Conservation (phyloP, 306 rosid genomes). For the Acacia crassicarpa region DNA sequence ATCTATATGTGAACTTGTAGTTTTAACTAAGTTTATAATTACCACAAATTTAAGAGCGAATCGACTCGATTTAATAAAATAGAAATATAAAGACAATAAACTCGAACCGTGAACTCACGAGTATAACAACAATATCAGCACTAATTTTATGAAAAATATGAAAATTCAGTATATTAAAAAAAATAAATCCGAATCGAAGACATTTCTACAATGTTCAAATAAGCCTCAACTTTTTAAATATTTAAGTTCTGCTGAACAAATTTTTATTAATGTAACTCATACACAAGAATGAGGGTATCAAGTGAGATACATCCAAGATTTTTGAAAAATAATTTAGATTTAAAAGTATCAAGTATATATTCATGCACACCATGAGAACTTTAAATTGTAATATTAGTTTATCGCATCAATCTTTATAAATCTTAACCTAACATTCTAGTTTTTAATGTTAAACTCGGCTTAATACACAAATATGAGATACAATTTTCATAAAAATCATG, state of each 20-base stretch:
- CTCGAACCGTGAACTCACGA: fast-evolving
- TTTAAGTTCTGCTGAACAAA: neutral
- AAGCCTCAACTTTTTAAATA: neutral
- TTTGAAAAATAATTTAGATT: no score
- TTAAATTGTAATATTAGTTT: neutral
- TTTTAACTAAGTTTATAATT: no score
- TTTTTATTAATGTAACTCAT: neutral
- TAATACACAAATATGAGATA: neutral
- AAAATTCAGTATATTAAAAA: neutral
- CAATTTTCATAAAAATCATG: no score
- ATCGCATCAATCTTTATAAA: neutral
- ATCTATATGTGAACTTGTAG: no score
- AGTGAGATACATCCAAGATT: no score
- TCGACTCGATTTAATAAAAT: no score
- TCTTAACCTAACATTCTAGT: no score
- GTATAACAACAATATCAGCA: neutral
- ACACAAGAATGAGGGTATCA: neutral
- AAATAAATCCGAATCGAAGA: neutral
- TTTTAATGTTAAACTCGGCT: neutral
- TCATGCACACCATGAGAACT: no score
- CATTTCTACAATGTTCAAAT: neutral
- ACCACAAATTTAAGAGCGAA: no score
- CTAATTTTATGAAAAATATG: neutral
- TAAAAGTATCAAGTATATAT: no score
- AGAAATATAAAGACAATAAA: no score